phyloP scores from a whole-genome alignment of 2,329 filamentous ascomycete species.

The Mycogone perniciosa region DNA sequence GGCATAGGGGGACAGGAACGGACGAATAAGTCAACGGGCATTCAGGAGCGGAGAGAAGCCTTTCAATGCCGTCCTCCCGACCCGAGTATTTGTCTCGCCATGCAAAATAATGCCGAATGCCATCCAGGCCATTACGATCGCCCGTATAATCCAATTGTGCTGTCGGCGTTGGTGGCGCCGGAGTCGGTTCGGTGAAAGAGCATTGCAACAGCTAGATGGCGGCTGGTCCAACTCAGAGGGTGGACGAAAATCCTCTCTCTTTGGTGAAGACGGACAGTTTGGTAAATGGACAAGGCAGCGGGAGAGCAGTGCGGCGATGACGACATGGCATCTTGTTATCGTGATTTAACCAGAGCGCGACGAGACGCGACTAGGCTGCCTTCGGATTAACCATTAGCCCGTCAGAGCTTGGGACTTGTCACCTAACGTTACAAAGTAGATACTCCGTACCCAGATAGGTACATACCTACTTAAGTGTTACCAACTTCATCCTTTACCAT shows the following conservation, averaged over 20 bases:
- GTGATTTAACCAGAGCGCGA: no score
- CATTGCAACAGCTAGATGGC: conserved; percentile 1
- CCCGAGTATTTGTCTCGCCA: not conserved
- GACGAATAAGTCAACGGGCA: not conserved
- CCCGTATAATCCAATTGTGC: not conserved
- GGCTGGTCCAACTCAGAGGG: conserved; percentile 1
- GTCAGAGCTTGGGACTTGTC: no score
- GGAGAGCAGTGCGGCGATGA: not conserved
- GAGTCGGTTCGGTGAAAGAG: not conserved
- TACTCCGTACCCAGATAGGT: no score
- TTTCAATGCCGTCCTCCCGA: not conserved
- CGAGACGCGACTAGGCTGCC: no score
- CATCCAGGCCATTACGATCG: not conserved
- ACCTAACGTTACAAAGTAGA: no score
- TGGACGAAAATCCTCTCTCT: not conserved
- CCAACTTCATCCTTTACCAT: no score
- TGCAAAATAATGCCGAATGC: not conserved
- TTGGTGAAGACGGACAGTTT: not conserved
- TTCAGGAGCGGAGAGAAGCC: no score
- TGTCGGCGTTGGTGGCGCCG: not conserved
- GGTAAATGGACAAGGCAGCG: not conserved
- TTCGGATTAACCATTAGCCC: no score
- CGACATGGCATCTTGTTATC: no score
- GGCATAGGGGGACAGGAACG: not conserved
- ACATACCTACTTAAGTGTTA: no score